Base-by-base conservation (phyloP, 148 eudicot genomes). In the Vaccinium darrowii region DNA sequence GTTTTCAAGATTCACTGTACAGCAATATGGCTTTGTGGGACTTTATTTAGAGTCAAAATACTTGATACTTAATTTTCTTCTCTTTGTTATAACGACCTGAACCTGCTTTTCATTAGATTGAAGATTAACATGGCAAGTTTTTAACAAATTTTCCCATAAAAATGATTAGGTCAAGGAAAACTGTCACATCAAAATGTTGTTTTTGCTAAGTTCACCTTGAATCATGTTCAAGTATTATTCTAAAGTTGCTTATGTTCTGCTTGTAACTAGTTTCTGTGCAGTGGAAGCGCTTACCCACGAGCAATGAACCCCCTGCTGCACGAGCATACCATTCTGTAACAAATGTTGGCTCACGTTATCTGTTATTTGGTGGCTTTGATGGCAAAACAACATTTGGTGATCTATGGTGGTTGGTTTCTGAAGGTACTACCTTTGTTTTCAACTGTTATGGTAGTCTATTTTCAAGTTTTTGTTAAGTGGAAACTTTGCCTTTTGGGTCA, bases 321-420 rank as follows among this genome's bases (percentile, higher is more conserved):
- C 92, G 98, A 87, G 98, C 99, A 60, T 97, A 97, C 88, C 98
- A 97, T 89, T 84, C 98, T 76, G 87, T 97, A 93, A 93, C 94
- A 52, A 86, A 87, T 73, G 82, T 94, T 78, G 96, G 98, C 77
- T 93, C 95, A 62, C 93, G 94, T 27, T 94, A 93, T 87, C 81
- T 97, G 76, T 84, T 97, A 76, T 97, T 94, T 91, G 99, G 99
- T 49, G 99, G 99, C 69, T 97, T 97, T 91, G 98, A 97, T 91
- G 98, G 99, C 78, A 97, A 97, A 88, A 89, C 94, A 72, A 95
- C 99, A 80, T 95, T 90, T 91, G 98, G 93, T 81, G 99, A 97
- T 87, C 86, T 97, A 58, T 97, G 98, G 99, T 97, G 99, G 99
- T 89, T 97, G 89, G 99, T 97, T 88, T 94, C 98, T 56, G 99